Conservation (phyloP, 306 rosid species). For the Cercis canadensis region DNA sequence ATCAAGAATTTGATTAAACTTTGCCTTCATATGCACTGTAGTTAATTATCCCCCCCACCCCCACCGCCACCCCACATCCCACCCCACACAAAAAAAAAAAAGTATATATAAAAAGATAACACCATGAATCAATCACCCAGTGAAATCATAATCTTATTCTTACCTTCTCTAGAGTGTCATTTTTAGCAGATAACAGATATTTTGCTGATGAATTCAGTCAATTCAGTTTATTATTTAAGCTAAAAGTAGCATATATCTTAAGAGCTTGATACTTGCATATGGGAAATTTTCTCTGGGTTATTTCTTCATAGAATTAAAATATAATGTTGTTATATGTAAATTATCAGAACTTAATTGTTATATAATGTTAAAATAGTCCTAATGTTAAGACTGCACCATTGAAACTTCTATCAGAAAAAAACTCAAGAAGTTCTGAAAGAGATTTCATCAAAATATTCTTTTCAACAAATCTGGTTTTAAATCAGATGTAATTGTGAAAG, state of each 20-base stretch:
- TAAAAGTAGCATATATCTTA: constrained; percentile 2
- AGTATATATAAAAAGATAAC: neutral
- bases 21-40: constrained; percentile 17
- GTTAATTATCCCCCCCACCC: constrained; percentile 5
- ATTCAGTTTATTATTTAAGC: constrained; percentile 27
- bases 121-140: constrained; percentile 12
- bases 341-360: neutral
- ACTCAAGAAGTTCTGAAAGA: neutral
- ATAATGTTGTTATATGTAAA: neutral
- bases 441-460: neutral
- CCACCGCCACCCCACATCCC: too few relatives aligned
- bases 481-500: constrained; percentile 10
- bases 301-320: constrained; percentile 10
- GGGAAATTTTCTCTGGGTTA: constrained; percentile 16
- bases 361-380: constrained; percentile 10
- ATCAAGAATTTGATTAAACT: constrained; percentile 20
- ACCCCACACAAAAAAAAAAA: too few relatives aligned
- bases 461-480: constrained; percentile 9
- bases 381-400: neutral
- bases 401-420: neutral
- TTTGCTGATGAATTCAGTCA: constrained; percentile 7
- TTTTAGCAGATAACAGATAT: constrained; percentile 8
- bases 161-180: constrained; percentile 8
- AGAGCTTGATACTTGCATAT: constrained; percentile 17
- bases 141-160: constrained; percentile 8